A percentile compares a stretch with the other conserved stretches of the same genome.
These are phyloP conservation scores for Mucor sp. DNA, from an alignment of 371 early-diverging fungal genomes.

Conservation along the genomic window DNA sequence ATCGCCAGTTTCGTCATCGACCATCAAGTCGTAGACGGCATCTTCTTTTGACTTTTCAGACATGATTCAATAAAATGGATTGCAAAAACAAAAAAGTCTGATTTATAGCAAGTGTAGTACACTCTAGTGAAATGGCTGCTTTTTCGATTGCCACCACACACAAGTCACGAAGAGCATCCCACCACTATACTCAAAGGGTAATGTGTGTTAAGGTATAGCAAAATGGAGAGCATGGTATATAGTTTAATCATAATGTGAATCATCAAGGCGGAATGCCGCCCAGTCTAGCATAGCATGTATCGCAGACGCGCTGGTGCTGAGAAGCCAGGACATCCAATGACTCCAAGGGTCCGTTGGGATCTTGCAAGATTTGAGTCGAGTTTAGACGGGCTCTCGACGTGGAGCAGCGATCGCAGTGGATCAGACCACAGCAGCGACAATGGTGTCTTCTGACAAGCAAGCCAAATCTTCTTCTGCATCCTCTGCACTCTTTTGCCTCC, in stretches of 20 bases:
- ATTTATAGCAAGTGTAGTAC: neutral
- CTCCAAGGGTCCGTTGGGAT: slow-evolving; percentile 41
- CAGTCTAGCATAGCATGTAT: slow-evolving; percentile 47
- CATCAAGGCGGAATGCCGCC: slow-evolving; percentile 22
- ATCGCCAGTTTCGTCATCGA: slow-evolving; percentile 26
- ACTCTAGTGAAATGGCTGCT: neutral
- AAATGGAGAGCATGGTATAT: neutral
- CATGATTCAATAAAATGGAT: slow-evolving; percentile 3
- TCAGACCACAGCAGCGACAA: slow-evolving; percentile 85
- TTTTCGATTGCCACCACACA: neutral
- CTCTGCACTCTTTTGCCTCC: slow-evolving; percentile 65
- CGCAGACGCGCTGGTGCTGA: slow-evolving; percentile 63
- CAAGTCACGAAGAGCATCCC: neutral
- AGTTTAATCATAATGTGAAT: neutral
- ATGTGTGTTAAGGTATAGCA: too few relatives aligned
- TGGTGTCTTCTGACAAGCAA: slow-evolving; percentile 76
- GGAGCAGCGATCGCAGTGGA: slow-evolving; percentile 79
- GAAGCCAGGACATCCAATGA: slow-evolving; percentile 35
- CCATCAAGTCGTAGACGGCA: slow-evolving; percentile 15
- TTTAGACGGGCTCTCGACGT: slow-evolving; percentile 54
- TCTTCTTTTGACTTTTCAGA: slow-evolving; percentile 16
- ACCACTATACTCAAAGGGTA: neutral
- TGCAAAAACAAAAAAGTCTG: neutral
- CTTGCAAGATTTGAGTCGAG: slow-evolving; percentile 55
- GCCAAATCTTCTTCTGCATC: slow-evolving; percentile 68